Base-by-base conservation (phyloP, 2,329 filamentous ascomycete genomes). In the Clonostachys solani region DNA sequence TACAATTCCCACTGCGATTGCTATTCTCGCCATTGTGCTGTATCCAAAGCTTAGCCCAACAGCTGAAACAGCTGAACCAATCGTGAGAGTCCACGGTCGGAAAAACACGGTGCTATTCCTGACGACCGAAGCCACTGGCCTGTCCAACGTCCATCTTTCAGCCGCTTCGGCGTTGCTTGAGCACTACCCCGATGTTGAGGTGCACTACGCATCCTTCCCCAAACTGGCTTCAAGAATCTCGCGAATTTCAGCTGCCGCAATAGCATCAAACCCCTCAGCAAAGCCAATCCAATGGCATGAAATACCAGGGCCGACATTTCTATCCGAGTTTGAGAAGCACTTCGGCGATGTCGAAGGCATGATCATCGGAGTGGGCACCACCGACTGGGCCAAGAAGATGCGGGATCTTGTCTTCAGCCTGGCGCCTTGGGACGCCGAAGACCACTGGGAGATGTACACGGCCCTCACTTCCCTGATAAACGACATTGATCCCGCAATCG, bases 141-240 rank as follows among this genome's bases (percentile, higher is more conserved):
- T 65, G 6, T 61, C 60, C 10, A 71, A 71, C 42, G 65, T 67
- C 17, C 63, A 63, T 45, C 48, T 69, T 12, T 63, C 66, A 6
- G 65, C 66, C 5, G 52, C 54, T n/a, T 57, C 57, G 2, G 60
- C 64, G 0, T 49, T 71, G 7, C 42, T 68, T 4, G 63, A 67
- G 17, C 53, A 59, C 3, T 52, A 65, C 19, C 57, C 64, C 0
- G 49, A 60, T 13, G 50, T 67, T n/a, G 51, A 66, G 3, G 50
- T 68, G 1, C 66, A 70, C 46, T 62, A 65, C 45, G 66, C 57
- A 3, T 68, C 66, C 2, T 68, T 65, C 43, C 40, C 54, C 5
- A 46, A 47, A 5, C 41, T 55, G 5, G 45, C 33, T 3, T 15
- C 33, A 6, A 54, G 49, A 37, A 18, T 55, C 37, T 44, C 49